Evolutionary conservation across 371 early-diverging fungal species (phyloP).

Genomic region (Mycotypha africana): DNA sequence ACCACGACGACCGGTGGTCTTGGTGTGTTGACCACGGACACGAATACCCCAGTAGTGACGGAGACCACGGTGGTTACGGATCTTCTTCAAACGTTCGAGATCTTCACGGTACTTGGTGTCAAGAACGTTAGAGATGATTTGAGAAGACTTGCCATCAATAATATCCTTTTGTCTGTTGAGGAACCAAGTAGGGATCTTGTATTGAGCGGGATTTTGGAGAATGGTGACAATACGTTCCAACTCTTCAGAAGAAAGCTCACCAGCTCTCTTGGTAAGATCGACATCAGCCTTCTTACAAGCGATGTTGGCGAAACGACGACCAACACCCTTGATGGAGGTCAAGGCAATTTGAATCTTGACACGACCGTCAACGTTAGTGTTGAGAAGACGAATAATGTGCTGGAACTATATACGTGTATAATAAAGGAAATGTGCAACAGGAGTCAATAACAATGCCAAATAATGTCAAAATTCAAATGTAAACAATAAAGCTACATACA

Average conservation of each 20-base stretch:
- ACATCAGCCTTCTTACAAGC: slow-evolving; percentile 99
- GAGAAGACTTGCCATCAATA: slow-evolving; percentile 89
- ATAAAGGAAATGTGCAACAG: too few species aligned
- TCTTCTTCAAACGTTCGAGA: slow-evolving; percentile 96
- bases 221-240: slow-evolving; percentile 87
- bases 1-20: slow-evolving; percentile 98
- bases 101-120: slow-evolving; percentile 97
- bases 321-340: slow-evolving; percentile 98
- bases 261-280: slow-evolving; percentile 95
- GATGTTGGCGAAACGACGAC: slow-evolving; percentile 97
- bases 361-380: slow-evolving; percentile 99
- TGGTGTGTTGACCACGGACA: slow-evolving; percentile 95
- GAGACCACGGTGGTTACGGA: slow-evolving; percentile 91
- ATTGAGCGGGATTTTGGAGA: slow-evolving; percentile 91
- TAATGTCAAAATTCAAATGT: too few species aligned
- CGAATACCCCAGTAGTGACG: slow-evolving; percentile 97
- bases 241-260: slow-evolving; percentile 95
- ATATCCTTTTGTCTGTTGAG: slow-evolving; percentile 99
- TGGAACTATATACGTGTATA: slow-evolving; percentile 60
- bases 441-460: not conserved
- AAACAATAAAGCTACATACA: not conserved
- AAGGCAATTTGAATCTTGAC: slow-evolving; percentile 95
- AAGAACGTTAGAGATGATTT: slow-evolving; percentile 93
- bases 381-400: slow-evolving; percentile 99
- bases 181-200: slow-evolving; percentile 98